Evolutionary conservation across 495 filamentous ascomycete genomes (phyloP).

Genomic region (Aspergillus homomorphus): DNA sequence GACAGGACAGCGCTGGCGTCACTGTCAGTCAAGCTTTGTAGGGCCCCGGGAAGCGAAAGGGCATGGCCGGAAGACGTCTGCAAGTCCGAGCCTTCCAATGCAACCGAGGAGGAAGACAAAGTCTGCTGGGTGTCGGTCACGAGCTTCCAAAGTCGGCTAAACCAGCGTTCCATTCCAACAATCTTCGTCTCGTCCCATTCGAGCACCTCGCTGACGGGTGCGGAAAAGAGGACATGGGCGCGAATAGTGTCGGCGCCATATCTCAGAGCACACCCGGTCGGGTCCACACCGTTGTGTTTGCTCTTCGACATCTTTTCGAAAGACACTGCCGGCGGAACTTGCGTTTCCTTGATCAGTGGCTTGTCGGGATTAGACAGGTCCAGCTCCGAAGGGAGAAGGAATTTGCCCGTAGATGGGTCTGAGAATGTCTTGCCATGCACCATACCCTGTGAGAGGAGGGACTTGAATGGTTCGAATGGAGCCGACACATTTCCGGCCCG

Average conservation of each 20-base stretch:
- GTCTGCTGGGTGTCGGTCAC: slow-evolving; percentile 38
- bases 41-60: slow-evolving; percentile 24
- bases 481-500: slow-evolving; percentile 25
- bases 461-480: slow-evolving; percentile 69
- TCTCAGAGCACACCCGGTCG: slow-evolving; percentile 60
- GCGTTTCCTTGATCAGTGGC: slow-evolving; percentile 59
- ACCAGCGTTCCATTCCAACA: slow-evolving; percentile 75
- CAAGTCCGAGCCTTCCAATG: slow-evolving; percentile 21
- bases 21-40: slow-evolving; percentile 39
- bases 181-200: slow-evolving; percentile 89
- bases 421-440: slow-evolving; percentile 82
- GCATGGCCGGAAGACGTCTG: slow-evolving; percentile 20
- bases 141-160: slow-evolving; percentile 61
- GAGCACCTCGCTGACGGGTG: slow-evolving; percentile 74
- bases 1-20: slow-evolving; percentile 59
- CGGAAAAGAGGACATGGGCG: slow-evolving; percentile 84
- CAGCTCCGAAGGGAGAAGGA: slow-evolving; percentile 75
- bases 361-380: slow-evolving; percentile 55
- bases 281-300: slow-evolving; percentile 91
- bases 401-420: slow-evolving; percentile 70
- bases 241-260: slow-evolving; percentile 83
- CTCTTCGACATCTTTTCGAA: slow-evolving; percentile 98
- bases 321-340: slow-evolving; percentile 54
- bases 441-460: slow-evolving; percentile 85
- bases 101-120: slow-evolving; percentile 23